Evolutionary conservation across 2,329 filamentous ascomycete genomes (phyloP).

Genomic region (Paraphoma sp.): DNA sequence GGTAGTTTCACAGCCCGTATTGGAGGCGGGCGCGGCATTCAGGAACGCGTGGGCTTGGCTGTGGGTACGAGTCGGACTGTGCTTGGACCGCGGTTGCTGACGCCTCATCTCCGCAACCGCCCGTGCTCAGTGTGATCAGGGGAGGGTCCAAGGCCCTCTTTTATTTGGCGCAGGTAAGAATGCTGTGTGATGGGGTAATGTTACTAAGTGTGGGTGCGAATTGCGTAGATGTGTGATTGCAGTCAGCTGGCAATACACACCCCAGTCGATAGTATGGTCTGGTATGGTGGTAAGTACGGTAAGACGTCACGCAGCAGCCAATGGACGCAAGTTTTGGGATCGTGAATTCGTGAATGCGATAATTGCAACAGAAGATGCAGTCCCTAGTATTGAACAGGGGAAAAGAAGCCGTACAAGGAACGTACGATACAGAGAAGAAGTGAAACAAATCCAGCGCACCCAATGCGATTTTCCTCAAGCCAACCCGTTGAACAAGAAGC

Average conservation of each 20-base stretch:
- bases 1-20: not conserved
- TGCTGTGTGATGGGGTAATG: not conserved
- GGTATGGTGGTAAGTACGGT: not conserved
- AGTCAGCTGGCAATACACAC: not conserved
- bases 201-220: not conserved
- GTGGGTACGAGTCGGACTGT: not conserved
- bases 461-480: constrained; percentile 18
- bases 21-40: constrained; percentile 9
- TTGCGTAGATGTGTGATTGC: not conserved
- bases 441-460: constrained; percentile 19
- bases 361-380: constrained; percentile 14
- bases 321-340: constrained; percentile 1
- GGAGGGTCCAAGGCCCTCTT: not conserved
- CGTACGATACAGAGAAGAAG: constrained; percentile 23
- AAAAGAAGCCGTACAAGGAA: constrained; percentile 15
- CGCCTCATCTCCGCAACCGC: constrained; percentile 10
- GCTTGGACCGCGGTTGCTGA: constrained; percentile 8
- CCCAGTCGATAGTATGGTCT: too few relatives aligned
- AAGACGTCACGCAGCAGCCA: not conserved
- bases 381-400: constrained; percentile 11
- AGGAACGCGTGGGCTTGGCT: constrained; percentile 9
- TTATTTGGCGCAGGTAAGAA: not conserved
- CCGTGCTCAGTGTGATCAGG: not conserved
- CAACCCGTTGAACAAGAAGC: constrained; percentile 15
- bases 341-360: constrained; percentile 17